phyloP scores from a whole-genome alignment of 2,329 filamentous ascomycete species.

The Curvularia eragrostidis region DNA sequence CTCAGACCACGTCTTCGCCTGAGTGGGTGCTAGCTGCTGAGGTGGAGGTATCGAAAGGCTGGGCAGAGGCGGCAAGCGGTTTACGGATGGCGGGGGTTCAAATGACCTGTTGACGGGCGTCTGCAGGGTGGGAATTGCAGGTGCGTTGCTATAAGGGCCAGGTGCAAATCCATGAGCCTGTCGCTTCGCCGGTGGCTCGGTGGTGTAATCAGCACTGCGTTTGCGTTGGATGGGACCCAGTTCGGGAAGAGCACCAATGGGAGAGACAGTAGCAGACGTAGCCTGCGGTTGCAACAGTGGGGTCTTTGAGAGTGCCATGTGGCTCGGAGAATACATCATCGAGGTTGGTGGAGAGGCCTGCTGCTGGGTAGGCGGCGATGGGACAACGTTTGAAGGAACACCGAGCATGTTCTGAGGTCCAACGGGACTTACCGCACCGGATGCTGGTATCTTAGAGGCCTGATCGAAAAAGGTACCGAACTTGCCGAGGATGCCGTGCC shows the following conservation, averaged over 20 bases:
- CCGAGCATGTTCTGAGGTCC: constrained; percentile 42
- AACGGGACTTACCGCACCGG: constrained; percentile 48
- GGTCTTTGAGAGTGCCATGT: constrained; percentile 50
- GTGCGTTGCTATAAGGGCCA: constrained; percentile 46
- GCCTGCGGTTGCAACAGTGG: constrained; percentile 50
- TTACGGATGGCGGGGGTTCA: constrained; percentile 47
- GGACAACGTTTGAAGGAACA: constrained; percentile 54
- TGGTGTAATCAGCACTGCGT: constrained; percentile 62
- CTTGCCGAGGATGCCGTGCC: constrained; percentile 81
- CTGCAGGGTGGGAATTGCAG: constrained; percentile 45
- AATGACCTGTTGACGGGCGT: constrained; percentile 44
- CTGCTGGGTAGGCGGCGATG: constrained; percentile 59
- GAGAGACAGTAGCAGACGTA: constrained; percentile 53
- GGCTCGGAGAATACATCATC: constrained; percentile 53
- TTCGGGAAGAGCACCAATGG: constrained; percentile 53
- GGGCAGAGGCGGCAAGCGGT: constrained; percentile 70
- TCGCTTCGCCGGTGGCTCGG: constrained; percentile 66
- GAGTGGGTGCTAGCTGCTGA: constrained; percentile 39
- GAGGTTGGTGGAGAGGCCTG: constrained; percentile 59
- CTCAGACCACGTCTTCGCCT: constrained; percentile 53
- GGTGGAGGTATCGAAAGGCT: constrained; percentile 71
- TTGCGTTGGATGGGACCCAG: constrained; percentile 58
- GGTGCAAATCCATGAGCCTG: constrained; percentile 47
- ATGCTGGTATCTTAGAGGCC: constrained; percentile 60
- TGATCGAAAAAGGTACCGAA: constrained; percentile 85